phyloP scores from a whole-genome alignment of 768 basidiomycete genomes.

The Suillus decipiens region DNA sequence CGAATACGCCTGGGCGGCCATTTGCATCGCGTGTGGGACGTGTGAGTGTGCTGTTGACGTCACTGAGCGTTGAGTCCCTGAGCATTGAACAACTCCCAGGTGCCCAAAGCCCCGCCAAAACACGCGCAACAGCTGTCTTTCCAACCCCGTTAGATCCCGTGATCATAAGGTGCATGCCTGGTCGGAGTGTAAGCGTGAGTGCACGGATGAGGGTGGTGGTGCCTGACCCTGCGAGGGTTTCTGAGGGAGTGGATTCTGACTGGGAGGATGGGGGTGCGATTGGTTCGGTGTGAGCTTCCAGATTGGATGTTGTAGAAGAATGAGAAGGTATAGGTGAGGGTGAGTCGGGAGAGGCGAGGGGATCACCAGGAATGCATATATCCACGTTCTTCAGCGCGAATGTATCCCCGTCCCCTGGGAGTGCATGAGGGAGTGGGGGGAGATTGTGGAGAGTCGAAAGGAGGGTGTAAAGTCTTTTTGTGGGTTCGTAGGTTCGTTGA shows the following conservation, averaged over 20 bases:
- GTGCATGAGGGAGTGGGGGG: conserved; percentile 46
- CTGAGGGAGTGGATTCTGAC: conserved; percentile 6
- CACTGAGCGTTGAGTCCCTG: neutral
- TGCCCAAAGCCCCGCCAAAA: conserved; percentile 90
- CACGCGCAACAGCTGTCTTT: conserved; percentile 86
- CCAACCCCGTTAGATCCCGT: conserved; percentile 93
- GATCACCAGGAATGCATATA: conserved; percentile 56
- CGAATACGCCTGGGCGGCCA: conserved; percentile 59
- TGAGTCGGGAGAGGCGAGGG: neutral
- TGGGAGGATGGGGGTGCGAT: neutral
- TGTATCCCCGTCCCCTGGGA: conserved; percentile 36
- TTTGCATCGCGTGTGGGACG: conserved; percentile 36
- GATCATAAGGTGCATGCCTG: conserved; percentile 89
- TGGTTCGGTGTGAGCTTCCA: neutral
- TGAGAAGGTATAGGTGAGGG: neutral
- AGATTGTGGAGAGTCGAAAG: conserved; percentile 84
- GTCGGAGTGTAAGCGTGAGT: conserved; percentile 60
- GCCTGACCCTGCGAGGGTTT: conserved; percentile 4
- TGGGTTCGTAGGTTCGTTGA: neutral
- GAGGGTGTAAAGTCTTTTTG: conserved; percentile 74
- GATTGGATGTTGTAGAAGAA: neutral
- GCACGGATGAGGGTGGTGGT: conserved; percentile 61
- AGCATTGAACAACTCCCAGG: conserved; percentile 40
- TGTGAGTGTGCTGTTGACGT: neutral
- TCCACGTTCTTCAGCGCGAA: conserved; percentile 71